Conservation (phyloP, 1,284 basidiomycete species). For the Coniferiporia weirii region DNA sequence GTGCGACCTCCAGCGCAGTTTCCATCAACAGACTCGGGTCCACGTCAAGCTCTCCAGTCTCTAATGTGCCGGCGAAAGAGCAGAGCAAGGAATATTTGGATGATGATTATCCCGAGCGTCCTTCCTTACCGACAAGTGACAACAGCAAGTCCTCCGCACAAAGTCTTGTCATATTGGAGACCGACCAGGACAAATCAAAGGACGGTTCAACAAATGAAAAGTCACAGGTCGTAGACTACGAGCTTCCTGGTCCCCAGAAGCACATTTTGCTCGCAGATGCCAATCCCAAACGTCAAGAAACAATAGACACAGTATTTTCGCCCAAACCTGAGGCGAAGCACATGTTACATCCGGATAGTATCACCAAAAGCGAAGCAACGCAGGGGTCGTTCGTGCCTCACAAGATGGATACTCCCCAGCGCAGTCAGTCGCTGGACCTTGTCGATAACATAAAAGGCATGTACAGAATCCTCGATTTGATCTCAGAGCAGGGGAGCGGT, state of each 20-base stretch:
- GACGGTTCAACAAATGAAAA: no score
- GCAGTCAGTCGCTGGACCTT: slow-evolving; percentile 22
- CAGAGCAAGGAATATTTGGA: neutral
- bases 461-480: slow-evolving; percentile 49
- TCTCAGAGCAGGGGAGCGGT: slow-evolving; percentile 44
- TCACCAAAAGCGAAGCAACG: neutral
- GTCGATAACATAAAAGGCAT: slow-evolving; percentile 33
- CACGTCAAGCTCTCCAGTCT: neutral
- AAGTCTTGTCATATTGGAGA: no score
- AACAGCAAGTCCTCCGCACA: no score
- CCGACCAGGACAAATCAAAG: no score
- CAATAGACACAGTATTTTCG: no score
- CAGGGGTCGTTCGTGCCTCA: neutral
- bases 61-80: neutral
- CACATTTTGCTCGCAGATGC: no score
- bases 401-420: neutral
- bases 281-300: no score
- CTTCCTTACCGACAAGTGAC: no score
- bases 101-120: no score
- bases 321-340: neutral
- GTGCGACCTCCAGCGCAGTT: neutral
- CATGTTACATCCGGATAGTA: neutral
- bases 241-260: no score
- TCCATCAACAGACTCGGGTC: neutral
- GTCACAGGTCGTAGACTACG: no score